Evolutionary conservation across 768 basidiomycete genomes (phyloP).

Genomic region (Mrakia frigida): DNA sequence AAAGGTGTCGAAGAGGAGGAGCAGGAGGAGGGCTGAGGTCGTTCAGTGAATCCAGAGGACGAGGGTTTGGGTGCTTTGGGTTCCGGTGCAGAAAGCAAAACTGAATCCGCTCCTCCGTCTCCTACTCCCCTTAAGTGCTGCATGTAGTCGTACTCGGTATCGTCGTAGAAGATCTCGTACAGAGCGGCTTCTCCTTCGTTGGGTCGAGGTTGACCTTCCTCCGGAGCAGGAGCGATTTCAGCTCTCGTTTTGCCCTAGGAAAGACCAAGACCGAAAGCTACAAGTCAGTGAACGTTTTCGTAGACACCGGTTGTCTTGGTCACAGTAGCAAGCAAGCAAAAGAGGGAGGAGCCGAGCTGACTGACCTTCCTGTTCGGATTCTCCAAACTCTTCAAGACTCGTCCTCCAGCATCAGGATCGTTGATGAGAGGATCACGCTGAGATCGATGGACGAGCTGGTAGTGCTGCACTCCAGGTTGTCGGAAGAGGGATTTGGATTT

Average conservation of each 20-base stretch:
- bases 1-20: slow-evolving; percentile 29
- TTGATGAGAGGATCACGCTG: slow-evolving; percentile 93
- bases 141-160: slow-evolving; percentile 97
- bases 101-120: slow-evolving; percentile 67
- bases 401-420: slow-evolving; percentile 78
- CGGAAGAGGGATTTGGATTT: slow-evolving; percentile 65
- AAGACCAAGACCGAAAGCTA: neutral
- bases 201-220: slow-evolving; percentile 50
- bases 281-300: neutral
- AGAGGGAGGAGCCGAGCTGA: neutral
- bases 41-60: slow-evolving; percentile 22
- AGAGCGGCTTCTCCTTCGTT: slow-evolving; percentile 80
- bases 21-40: neutral
- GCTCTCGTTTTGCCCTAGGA: slow-evolving; percentile 72
- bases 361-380: slow-evolving; percentile 57
- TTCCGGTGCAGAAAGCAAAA: slow-evolving; percentile 70
- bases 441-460: slow-evolving; percentile 94
- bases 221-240: slow-evolving; percentile 60
- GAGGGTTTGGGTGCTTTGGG: slow-evolving; percentile 38
- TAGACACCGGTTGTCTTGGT: neutral
- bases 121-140: slow-evolving; percentile 79
- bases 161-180: slow-evolving; percentile 91
- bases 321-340: neutral
- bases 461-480: slow-evolving; percentile 82
- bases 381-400: slow-evolving; percentile 81